Evolutionary conservation across 169 alveolate genomes (phyloP).

Genomic region (Perkinsus marinus): DNA sequence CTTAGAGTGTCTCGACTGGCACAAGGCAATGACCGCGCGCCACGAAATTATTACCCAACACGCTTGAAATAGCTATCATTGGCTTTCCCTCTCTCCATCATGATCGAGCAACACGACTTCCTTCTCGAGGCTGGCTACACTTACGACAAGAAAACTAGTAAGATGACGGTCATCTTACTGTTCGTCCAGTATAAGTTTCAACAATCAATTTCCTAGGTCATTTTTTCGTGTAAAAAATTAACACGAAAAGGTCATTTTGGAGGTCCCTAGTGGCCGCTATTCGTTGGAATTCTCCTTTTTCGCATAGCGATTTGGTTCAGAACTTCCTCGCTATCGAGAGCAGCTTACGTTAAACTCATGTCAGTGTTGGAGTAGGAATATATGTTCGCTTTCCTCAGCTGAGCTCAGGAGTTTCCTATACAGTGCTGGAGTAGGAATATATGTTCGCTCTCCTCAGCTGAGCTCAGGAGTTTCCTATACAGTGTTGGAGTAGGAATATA

Average conservation of each 20-base stretch:
- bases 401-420: too few relatives aligned
- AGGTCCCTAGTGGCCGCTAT: neutral
- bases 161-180: neutral
- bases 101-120: neutral
- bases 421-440: too few relatives aligned
- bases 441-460: too few relatives aligned
- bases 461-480: too few relatives aligned
- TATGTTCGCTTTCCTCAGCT: too few relatives aligned
- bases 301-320: too few relatives aligned
- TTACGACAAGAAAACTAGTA: neutral
- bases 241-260: neutral
- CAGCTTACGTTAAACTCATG: too few relatives aligned
- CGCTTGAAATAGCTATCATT: neutral
- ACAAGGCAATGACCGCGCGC: neutral
- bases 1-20: neutral
- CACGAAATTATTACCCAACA: neutral
- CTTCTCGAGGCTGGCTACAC: neutral
- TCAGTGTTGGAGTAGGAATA: too few relatives aligned
- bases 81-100: neutral
- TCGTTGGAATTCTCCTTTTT: neutral
- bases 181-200: neutral
- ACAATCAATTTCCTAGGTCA: neutral
- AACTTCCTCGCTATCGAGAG: too few relatives aligned
- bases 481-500: too few relatives aligned
- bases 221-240: too few relatives aligned